phyloP scores from a whole-genome alignment of 1,139 yeast genomes.

The Pichia sp. region DNA sequence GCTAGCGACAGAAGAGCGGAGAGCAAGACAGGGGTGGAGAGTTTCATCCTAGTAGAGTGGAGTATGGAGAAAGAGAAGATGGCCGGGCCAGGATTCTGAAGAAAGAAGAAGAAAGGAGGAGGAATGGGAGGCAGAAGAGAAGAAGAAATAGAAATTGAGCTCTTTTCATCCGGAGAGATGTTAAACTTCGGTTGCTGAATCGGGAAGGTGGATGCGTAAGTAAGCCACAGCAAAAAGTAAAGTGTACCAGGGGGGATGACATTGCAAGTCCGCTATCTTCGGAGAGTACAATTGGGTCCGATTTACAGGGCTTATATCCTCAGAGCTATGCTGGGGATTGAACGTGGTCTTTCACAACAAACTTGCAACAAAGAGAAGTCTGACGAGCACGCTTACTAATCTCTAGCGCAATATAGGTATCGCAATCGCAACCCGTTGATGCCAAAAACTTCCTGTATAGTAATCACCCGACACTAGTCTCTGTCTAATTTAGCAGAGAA shows the following conservation, averaged over 20 bases:
- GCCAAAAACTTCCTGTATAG: too few species aligned
- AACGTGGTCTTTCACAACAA: too few species aligned
- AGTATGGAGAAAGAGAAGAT: background rate
- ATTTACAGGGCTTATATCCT: too few species aligned
- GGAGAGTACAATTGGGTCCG: too few species aligned
- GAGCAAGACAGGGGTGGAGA: background rate
- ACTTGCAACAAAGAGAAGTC: too few species aligned
- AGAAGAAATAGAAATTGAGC: background rate
- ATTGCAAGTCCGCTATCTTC: too few species aligned
- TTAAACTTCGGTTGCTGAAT: background rate
- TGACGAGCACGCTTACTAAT: too few species aligned
- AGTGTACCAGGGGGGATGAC: too few species aligned
- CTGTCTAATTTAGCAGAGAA: background rate
- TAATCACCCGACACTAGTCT: too few species aligned
- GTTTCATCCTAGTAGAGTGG: background rate
- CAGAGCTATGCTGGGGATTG: too few species aligned
- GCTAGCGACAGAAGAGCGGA: background rate
- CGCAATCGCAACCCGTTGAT: too few species aligned
- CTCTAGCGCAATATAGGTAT: too few species aligned
- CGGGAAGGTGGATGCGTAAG: constrained; percentile 4
- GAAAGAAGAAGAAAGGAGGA: background rate
- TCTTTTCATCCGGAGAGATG: background rate
- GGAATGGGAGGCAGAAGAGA: background rate
- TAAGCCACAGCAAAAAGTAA: background rate
- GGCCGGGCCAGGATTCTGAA: background rate